phyloP scores from a whole-genome alignment of 352 stramenopile species.

The Discostella stelligera region DNA sequence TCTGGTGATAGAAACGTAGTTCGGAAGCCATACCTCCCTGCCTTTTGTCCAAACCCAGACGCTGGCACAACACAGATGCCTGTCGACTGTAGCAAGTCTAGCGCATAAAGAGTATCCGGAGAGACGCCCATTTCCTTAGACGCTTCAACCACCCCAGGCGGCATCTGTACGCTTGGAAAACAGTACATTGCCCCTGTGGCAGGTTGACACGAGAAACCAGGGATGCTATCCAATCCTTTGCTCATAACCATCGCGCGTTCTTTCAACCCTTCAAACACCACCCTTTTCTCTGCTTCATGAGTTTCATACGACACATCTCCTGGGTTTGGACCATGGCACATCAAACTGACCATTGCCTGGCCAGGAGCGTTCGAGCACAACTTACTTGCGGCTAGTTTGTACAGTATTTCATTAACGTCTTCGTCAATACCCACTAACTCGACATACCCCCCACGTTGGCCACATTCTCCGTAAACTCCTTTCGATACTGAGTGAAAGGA shows the following conservation, averaged over 20 bases:
- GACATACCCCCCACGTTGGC: conserved; percentile 93
- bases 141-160: conserved; percentile 70
- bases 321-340: conserved; percentile 92
- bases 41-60: conserved; percentile 95
- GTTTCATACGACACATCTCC: conserved; percentile 88
- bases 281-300: conserved; percentile 88
- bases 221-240: conserved; percentile 90
- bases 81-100: conserved; percentile 93
- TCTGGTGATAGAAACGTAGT: conserved; percentile 98
- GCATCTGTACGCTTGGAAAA: conserved; percentile 92
- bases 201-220: conserved; percentile 93
- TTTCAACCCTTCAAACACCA: conserved; percentile 88
- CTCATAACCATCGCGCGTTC: conserved; percentile 89
- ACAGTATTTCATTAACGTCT: conserved; percentile 92
- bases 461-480: conserved; percentile 96
- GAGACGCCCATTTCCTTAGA: conserved; percentile 82
- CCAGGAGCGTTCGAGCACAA: conserved; percentile 95
- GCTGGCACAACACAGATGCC: conserved; percentile 98
- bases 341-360: conserved; percentile 94
- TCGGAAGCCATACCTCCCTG: conserved; percentile 96
- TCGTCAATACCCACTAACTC: conserved; percentile 92
- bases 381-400: conserved; percentile 95
- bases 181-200: conserved; percentile 96
- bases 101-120: conserved; percentile 96
- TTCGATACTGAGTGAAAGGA: conserved; percentile 98